Evolutionary conservation across 176 grass and related monocot genomes (phyloP), one percentile per base, ranked within the genome.

Genomic region (Calamus simplicifolius): DNA sequence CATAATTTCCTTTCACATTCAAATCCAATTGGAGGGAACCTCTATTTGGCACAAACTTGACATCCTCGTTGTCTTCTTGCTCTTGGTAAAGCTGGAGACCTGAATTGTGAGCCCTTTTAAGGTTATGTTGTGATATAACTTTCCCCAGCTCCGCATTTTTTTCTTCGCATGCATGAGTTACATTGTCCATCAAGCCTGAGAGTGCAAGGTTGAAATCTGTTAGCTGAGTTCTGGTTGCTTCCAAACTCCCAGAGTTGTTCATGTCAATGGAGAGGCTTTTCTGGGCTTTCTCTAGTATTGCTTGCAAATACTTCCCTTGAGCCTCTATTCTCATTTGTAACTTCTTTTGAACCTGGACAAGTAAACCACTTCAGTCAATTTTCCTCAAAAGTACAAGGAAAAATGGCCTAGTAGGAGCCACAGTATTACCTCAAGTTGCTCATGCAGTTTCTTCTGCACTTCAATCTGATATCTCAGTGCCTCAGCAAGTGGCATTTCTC

Each of bases 221-320:
- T 35, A 86, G 68, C 69, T 82, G 85, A 7, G 73, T 59, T 51
- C 77, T 84, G 16, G 82, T 75, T 3, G 75, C 62, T 35, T 95
- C 82, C 18, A 89, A 49, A 52, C 70, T 79, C 23, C 61, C 18
- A 58, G 51, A 54, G 69, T 61, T 75, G 28, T 73, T 67, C 25
- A 71, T 62, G 15, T 80, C 82, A 3, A 83, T 75, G 2, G 85
- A 67, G 2, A 98, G 69, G 51, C 75, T 85, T 7, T 67, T 79
- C 25, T 92, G 87, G 48, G 93, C 87, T 75, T 74, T 90, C 63
- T 91, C 73, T 30, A 89, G 66, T 58, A 98, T 92, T 4, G 73
- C 51, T 49, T 89, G 93, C 61, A 98, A 70, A 43, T 98, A 98
- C 67, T 88, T 98, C 21, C 87, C 93, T 83, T 98, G 93, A n/a